Evolutionary conservation across 345 rosid species (phyloP), one percentile per base, ranked within the genome.

Genomic region (Adansonia digitata): DNA sequence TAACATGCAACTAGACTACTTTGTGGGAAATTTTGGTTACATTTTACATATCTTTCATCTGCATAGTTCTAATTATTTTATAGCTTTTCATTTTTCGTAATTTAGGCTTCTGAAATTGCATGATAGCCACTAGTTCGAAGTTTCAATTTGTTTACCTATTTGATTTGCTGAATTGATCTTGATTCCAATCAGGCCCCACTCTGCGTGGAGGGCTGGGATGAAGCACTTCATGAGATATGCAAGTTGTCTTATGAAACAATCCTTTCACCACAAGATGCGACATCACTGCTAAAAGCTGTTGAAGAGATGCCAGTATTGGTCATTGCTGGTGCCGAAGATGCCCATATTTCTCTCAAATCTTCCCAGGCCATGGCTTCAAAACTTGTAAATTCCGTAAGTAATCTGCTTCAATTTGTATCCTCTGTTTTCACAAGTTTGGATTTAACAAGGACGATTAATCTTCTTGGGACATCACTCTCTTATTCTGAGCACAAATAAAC

Each of bases 181-280:
- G 75, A 72, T 70, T 55, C 60, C 52, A 77, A 75, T 72, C 81
- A 94, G 97, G 94, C 92, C 6, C 98, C 97, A 1, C 82, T 94
- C 37, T 88, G 87, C 56, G 85, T 89, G 18, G 95, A 90, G 85
- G 97, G 98, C 72, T 94, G 98, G 98, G 97, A 94, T 65, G 97
- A 94, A 83, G 97, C 98, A 37, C 90, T 94, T 59, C 97, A 94
- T 65, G 98, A 94, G 85, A 88, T 94, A 40, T 90, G 98, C 45
- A 87, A 86, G 85, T 85, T 92, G 79, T 94, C 98, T n/a, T 77
- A 87, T 17, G 97, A 94, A 85, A 88, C 91, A n/a, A 86, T 92
- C 76, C 91, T 94, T 74, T 78, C 91, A 40, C 84, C 90, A 40
- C 92, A 90, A 77, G 73, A 53, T n/a, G 91, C 90, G 39, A 60